Percentiles rank a stretch among this genome's conserved stretches.
Conservation (phyloP, 73 alveolate genomes). For the Tetrahymena elliotti region DNA sequence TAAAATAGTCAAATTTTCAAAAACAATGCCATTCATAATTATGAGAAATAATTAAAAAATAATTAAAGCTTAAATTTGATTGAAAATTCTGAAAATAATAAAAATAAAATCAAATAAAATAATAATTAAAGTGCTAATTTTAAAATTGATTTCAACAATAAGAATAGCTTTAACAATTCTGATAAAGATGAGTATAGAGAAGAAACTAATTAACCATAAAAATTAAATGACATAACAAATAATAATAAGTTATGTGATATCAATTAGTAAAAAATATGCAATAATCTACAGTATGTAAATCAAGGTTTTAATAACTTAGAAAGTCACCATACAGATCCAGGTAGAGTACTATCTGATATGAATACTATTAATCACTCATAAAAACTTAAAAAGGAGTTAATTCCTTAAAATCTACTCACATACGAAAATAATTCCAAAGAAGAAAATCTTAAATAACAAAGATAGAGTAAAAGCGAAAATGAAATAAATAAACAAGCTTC, state of each 20-base stretch:
- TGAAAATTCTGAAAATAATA: neutral
- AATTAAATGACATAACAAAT: neutral
- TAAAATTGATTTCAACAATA: neutral
- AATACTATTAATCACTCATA: neutral
- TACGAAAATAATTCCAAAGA: neutral
- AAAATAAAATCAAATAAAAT: neutral
- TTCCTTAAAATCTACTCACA: neutral
- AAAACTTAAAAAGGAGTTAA: neutral
- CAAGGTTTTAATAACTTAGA: neutral
- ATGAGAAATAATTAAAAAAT: neutral
- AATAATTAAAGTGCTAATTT: neutral
- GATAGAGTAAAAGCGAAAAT: neutral
- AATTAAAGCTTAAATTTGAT: neutral
- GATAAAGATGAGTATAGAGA: neutral
- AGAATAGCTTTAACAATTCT: neutral
- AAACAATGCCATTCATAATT: neutral
- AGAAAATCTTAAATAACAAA: neutral
- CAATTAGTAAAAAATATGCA: neutral
- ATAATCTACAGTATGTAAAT: too few relatives aligned
- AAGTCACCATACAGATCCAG: neutral
- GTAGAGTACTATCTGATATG: neutral
- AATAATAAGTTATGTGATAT: neutral
- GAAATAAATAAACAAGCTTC: neutral
- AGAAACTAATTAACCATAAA: neutral
- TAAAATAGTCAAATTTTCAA: neutral